Conservation (phyloP, 2,329 filamentous ascomycete species). For the Botryotinia narcissicola region DNA sequence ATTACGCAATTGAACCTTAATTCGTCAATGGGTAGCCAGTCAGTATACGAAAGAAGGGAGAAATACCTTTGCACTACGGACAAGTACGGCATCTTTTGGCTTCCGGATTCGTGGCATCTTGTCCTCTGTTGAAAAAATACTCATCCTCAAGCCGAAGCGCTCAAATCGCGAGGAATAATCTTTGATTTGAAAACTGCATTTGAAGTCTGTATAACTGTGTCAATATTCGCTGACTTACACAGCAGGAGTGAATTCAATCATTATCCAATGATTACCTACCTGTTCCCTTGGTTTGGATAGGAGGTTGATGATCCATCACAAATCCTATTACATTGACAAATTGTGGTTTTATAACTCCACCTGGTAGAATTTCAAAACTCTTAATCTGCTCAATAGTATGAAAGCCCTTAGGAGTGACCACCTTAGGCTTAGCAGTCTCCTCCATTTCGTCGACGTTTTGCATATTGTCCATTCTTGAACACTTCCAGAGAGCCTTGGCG, state of each 20-base stretch:
- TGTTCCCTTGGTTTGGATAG: conserved; percentile 48
- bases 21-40: not conserved
- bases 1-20: conserved; percentile 44
- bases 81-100: conserved; percentile 62
- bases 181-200: conserved; percentile 58
- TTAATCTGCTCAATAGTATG: conserved; percentile 43
- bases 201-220: conserved; percentile 48
- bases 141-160: conserved; percentile 47
- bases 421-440: not conserved
- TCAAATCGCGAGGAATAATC: conserved; percentile 51
- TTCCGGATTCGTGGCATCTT: conserved; percentile 48
- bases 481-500: not conserved
- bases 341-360: not conserved
- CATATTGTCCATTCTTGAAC: not conserved
- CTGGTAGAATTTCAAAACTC: conserved; percentile 28
- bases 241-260: not conserved
- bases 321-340: conserved; percentile 65
- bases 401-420: conserved; percentile 44
- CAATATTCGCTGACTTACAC: not conserved
- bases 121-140: conserved; percentile 56
- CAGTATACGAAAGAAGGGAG: conserved; percentile 15
- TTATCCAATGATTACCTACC: conserved; percentile 44
- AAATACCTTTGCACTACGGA: conserved; percentile 51
- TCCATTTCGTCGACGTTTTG: not conserved
- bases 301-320: conserved; percentile 61